phyloP scores from a whole-genome alignment of 441 rosid genomes.

The Jatropha podagrica region DNA sequence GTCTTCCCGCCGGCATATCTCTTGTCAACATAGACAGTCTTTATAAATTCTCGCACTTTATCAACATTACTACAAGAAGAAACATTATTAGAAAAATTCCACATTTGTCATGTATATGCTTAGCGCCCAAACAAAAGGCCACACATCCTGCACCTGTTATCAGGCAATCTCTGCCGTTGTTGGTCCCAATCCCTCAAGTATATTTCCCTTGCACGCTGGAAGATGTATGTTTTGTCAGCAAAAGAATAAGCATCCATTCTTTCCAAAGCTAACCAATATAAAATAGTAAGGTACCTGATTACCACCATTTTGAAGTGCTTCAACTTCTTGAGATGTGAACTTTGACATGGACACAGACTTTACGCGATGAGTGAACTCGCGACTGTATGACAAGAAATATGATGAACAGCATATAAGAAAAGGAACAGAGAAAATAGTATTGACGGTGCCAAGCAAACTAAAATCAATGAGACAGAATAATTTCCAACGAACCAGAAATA shows the following conservation, averaged over 20 bases:
- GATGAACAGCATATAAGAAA: constrained; percentile 12
- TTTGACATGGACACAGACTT: constrained; percentile 97
- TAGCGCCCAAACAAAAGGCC: constrained; percentile 24
- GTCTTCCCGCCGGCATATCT: constrained; percentile 70
- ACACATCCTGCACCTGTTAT: constrained; percentile 58
- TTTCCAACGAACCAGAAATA: constrained; percentile 3
- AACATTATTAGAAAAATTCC: constrained; percentile 15
- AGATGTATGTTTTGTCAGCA: constrained; percentile 28
- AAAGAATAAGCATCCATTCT: constrained; percentile 18
- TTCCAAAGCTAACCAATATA: constrained; percentile 13
- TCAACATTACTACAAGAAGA: constrained; percentile 61
- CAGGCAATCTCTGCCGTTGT: constrained; percentile 84
- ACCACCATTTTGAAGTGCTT: constrained; percentile 94
- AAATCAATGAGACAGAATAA: background rate
- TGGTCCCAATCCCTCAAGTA: constrained; percentile 86
- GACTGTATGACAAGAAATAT: constrained; percentile 47
- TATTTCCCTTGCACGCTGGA: constrained; percentile 90
- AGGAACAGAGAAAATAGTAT: background rate
- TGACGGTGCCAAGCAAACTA: constrained; percentile 3
- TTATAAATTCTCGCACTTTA: constrained; percentile 85
- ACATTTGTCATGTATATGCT: constrained; percentile 6
- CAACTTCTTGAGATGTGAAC: constrained; percentile 94
- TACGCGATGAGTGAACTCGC: constrained; percentile 96
- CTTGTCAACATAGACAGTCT: constrained; percentile 71
- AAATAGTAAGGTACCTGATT: constrained; percentile 66